Percentiles rank a stretch among this genome's conserved stretches.
phyloP scores from a whole-genome alignment of 208 protist species.

The Sergeia podlipaevii region DNA sequence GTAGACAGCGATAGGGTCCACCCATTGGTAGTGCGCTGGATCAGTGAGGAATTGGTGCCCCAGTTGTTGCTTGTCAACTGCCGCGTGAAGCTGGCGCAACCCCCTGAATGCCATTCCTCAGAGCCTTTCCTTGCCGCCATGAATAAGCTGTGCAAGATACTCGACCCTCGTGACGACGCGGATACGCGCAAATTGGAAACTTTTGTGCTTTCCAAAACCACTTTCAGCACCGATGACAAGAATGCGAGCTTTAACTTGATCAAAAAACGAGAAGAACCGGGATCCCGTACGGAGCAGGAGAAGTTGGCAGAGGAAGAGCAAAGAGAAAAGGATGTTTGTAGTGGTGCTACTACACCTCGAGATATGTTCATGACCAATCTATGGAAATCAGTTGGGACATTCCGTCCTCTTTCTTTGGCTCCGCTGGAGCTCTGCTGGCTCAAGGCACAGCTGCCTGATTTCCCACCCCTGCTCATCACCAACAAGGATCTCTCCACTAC shows the following conservation, averaged over 20 bases:
- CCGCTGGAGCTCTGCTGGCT: constrained; percentile 65
- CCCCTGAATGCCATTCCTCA: constrained; percentile 49
- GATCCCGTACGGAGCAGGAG: background rate
- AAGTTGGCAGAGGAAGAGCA: background rate
- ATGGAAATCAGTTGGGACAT: constrained; percentile 37
- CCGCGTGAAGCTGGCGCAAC: constrained; percentile 43
- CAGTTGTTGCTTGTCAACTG: constrained; percentile 38
- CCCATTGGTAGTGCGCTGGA: constrained; percentile 38
- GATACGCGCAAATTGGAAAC: constrained; percentile 61
- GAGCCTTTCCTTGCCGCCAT: constrained; percentile 45
- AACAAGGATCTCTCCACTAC: constrained; percentile 30
- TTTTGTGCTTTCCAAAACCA: constrained; percentile 56
- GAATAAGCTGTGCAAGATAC: constrained; percentile 36
- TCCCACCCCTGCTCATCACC: constrained; percentile 46
- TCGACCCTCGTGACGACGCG: constrained; percentile 17
- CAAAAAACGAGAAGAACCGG: background rate
- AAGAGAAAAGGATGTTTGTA: background rate
- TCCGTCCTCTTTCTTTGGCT: constrained; percentile 22
- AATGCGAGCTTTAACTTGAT: constrained; percentile 23
- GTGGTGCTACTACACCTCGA: too few species aligned
- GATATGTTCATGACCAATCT: constrained; percentile 1
- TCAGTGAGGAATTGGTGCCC: constrained; percentile 29
- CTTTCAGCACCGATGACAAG: constrained; percentile 22
- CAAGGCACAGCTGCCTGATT: constrained; percentile 30
- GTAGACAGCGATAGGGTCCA: constrained; percentile 23